Evolutionary conservation across 2,329 filamentous ascomycete genomes (phyloP).

Genomic region (Fusarium brevicatenulatum): DNA sequence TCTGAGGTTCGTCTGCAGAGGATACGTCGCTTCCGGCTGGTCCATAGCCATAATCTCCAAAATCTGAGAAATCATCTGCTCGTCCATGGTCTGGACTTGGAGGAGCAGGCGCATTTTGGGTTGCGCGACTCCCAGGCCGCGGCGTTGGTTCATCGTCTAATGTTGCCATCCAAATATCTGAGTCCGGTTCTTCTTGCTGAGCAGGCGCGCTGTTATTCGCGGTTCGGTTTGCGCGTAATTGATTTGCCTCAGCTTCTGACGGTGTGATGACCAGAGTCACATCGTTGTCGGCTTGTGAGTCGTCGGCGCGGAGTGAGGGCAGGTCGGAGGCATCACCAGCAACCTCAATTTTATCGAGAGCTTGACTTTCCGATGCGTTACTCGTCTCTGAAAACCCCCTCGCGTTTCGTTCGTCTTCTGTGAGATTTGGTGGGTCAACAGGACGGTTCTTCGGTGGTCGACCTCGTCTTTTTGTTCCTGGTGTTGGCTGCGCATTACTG

Average conservation of each 20-base stretch:
- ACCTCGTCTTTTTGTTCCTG: conserved; percentile 46
- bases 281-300: conserved; percentile 45
- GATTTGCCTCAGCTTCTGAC: conserved; percentile 32
- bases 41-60: conserved; percentile 44
- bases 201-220: conserved; percentile 34
- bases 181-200: conserved; percentile 45
- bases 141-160: conserved; percentile 54
- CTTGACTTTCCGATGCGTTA: conserved; percentile 36
- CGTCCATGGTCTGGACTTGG: conserved; percentile 23
- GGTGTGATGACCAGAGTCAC: conserved; percentile 41
- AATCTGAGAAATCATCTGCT: conserved; percentile 31
- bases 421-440: conserved; percentile 43
- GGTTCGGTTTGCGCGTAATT: conserved; percentile 12
- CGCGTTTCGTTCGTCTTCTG: conserved; percentile 30
- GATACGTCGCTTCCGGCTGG: conserved; percentile 49
- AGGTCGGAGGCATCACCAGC: conserved; percentile 31
- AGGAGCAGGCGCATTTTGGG: conserved; percentile 15
- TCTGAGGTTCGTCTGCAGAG: conserved; percentile 47
- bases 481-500: conserved; percentile 44
- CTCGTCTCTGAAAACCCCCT: conserved; percentile 23
- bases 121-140: conserved; percentile 35
- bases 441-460: conserved; percentile 45
- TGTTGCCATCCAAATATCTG: conserved; percentile 60
- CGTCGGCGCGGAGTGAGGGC: conserved; percentile 36
- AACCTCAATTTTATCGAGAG: conserved; percentile 44